Base-by-base conservation (phyloP, 176 grass and related monocot species). In the Cenchrus purpureus region DNA sequence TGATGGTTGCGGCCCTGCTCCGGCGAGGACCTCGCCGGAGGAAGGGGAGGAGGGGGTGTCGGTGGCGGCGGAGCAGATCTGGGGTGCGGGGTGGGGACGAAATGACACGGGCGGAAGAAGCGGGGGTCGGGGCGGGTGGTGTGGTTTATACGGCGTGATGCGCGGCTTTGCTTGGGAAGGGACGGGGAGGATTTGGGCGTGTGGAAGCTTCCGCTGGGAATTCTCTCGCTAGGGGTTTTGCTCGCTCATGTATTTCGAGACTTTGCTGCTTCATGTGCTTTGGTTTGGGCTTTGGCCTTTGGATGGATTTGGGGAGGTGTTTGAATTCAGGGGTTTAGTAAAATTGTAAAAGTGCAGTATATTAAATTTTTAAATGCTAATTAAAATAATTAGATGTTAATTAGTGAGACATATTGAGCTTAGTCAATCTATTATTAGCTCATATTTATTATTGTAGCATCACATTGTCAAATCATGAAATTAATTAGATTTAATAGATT, bases 21-120 rank as follows among this genome's bases (percentile, higher is more conserved):
- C 86, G 72, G 86, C 73, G 57, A 79, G 65, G 19, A 52, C 14
- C 40, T 76, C 86, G 79, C 79, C 79, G 79, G 86, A 81, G 61
- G 54, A 10, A 64, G 78, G 59, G 68, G 65, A 6, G 20, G 37
- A 1, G 16, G 22, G 13, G 28, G 79, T 44, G 79, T 50, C 73
- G 86, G 79, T 68, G 86, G 79, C 75, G 62, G 86, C 14, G 79
- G 63, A 3, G 79, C 56, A 87, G 86, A 87, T 82, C 86, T 69
- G 69, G 61, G 32, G 32, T 6, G 46, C 9, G 29, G 68, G 68
- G 77, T 44, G 63, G 32, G 59, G 52, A 16, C 20, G 65, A 67
- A 59, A 82, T 69, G 73, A 13, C 34, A 29, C 6, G 43, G 59
- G 13, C 37, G 7, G 51, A 2, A 5, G 5, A n/a, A 20, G 3